Conservation (phyloP, 805 yeast species). For the Jamesozyma rosinii region DNA sequence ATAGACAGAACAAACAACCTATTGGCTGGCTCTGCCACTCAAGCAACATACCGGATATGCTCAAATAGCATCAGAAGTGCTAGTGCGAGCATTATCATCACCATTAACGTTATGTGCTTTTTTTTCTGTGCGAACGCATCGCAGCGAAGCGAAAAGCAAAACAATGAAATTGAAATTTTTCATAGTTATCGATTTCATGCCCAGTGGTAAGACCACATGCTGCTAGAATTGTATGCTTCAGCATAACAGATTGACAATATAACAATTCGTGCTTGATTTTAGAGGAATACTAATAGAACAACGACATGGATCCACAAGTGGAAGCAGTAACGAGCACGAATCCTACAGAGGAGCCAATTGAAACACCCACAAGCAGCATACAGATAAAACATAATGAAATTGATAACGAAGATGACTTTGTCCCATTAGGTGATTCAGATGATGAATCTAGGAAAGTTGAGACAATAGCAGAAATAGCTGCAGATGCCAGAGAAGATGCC, state of each 20-base stretch:
- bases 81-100: not conserved
- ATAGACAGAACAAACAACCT: slow-evolving; percentile 35
- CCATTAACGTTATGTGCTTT: not conserved
- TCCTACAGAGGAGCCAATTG: not conserved
- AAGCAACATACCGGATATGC: slow-evolving; percentile 29
- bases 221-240: too few relatives aligned
- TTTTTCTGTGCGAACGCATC: not conserved
- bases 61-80: not conserved
- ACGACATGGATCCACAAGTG: not conserved
- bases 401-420: slow-evolving; percentile 4
- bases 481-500: slow-evolving; percentile 4
- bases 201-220: too few relatives aligned
- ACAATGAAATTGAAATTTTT: not conserved
- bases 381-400: slow-evolving; percentile 1
- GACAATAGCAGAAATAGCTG: slow-evolving; percentile 1
- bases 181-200: too few relatives aligned
- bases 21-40: slow-evolving; percentile 38
- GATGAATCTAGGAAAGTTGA: slow-evolving; percentile 1
- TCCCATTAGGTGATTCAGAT: slow-evolving; percentile 2
- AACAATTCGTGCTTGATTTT: too few relatives aligned
- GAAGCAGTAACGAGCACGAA: not conserved
- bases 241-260: too few relatives aligned
- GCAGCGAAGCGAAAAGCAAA: not conserved
- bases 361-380: not conserved
- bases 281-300: not conserved